Evolutionary conservation across 345 rosid species (phyloP).

Genomic region (Melaleuca alternifolia): DNA sequence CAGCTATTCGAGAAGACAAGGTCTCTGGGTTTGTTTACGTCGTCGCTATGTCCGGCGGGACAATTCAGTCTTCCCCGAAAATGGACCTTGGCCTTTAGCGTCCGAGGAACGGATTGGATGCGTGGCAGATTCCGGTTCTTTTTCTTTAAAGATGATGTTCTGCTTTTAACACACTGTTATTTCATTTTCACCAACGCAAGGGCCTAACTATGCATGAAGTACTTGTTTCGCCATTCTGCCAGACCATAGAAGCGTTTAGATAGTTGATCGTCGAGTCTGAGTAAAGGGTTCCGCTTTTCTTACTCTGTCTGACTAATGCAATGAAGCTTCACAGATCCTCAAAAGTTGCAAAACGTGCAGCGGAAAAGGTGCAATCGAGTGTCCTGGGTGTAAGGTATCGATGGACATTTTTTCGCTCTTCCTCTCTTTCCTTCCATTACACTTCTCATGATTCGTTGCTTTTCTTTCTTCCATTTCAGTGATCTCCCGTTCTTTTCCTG

Average conservation of each 20-base stretch:
- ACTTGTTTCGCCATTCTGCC: neutral
- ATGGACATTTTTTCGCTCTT: neutral
- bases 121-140: neutral
- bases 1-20: neutral
- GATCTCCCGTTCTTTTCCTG: neutral
- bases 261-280: neutral
- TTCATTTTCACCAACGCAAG: neutral
- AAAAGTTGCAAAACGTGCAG: slow-evolving; percentile 49
- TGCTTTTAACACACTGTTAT: neutral
- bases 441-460: neutral
- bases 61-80: neutral
- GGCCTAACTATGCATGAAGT: neutral
- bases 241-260: neutral
- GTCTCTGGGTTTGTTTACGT: neutral
- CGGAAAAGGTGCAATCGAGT: slow-evolving; percentile 72
- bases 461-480: neutral
- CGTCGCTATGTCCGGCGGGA: neutral
- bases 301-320: neutral
- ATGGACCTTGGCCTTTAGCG: neutral
- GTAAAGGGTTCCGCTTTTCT: neutral
- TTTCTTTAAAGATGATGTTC: neutral
- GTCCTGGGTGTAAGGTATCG: slow-evolving; percentile 69
- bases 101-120: neutral
- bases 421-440: neutral
- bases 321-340: slow-evolving; percentile 23